Base-by-base conservation (phyloP, 2,329 filamentous ascomycete species). In the Gremmenia infestans region DNA sequence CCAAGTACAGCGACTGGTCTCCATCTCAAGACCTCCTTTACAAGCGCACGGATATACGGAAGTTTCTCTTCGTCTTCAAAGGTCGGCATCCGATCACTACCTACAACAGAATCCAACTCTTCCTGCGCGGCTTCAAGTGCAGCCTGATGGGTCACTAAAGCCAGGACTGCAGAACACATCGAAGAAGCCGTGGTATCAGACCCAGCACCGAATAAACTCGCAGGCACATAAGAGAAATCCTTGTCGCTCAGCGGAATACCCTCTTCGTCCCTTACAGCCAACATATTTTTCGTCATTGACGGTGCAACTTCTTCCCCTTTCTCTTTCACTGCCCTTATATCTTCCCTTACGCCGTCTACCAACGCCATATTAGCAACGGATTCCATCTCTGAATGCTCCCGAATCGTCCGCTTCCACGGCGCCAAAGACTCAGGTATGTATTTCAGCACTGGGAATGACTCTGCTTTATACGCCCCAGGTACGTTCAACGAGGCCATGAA, bases 21-120 rank as follows among this genome's bases (percentile, higher is more conserved):
- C 72, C 73, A 77, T n/a, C 78, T 72, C 73, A 78, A 61, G 0
- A 68, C 67, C 62, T 80, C 76, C 49, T 78, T 76, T 49, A 76
- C 67, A 14, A 74, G 61, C 39, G 71, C 72, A 14, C 69, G 63
- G 4, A 78, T 65, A 60, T 78, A 79, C 0, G 74, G 76, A 2
- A 78, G 61, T 4, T 70, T 60, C 2, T 61, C 50, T 37, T 71
- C 69, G 51, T 78, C 75, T 0, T 67, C 62, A 60, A 71, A 73
- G 1, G 55, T 64, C 0, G 75, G 76, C 8, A 72, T 52, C 3
- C 75, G 65, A 3, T 66, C 62, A 4, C 57, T 48, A 0, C 76
- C 74, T 12, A 77, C 57, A 0, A 76, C 68, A 0, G 62, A 47
- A 52, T 77, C 74, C 22, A 78, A 65, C 54, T 78, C 74, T 5